Conservation (phyloP, 2,329 filamentous ascomycete genomes). For the Zymoseptoria crescenta region DNA sequence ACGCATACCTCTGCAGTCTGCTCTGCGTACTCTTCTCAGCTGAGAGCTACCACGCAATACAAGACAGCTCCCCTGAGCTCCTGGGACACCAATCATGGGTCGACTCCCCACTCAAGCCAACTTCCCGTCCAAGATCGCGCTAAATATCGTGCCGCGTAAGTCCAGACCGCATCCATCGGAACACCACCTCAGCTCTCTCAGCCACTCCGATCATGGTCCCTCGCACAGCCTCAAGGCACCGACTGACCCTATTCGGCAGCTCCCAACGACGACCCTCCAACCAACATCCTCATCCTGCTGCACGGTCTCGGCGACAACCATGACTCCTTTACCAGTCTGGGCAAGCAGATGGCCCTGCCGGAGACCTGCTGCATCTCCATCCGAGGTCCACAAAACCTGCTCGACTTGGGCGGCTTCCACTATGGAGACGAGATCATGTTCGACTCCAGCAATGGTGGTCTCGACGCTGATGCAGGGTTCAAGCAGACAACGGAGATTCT, state of each 20-base stretch:
- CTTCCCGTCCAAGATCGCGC: conserved; percentile 34
- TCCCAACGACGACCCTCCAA: conserved; percentile 49
- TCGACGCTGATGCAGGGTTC: conserved; percentile 51
- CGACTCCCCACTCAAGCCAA: conserved; percentile 37
- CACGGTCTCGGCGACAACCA: conserved; percentile 78
- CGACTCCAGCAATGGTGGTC: conserved; percentile 43
- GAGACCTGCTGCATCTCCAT: conserved; percentile 70
- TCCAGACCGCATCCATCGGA: conserved; percentile 6
- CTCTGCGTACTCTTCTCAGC: conserved; percentile 1
- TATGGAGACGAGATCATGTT: conserved; percentile 55
- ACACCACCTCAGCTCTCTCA: not conserved
- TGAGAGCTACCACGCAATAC: conserved; percentile 5
- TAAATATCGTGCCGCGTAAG: conserved; percentile 42
- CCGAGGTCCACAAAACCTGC: conserved; percentile 60
- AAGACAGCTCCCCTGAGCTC: not conserved
- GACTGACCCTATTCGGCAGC: conserved; percentile 25
- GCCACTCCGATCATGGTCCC: not conserved
- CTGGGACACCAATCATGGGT: conserved; percentile 19
- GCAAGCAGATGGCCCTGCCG: conserved; percentile 60
- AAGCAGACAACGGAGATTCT: conserved; percentile 36
- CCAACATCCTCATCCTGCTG: conserved; percentile 70
- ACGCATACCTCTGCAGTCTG: conserved; percentile 1
- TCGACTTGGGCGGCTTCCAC: conserved; percentile 58
- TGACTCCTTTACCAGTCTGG: conserved; percentile 60
- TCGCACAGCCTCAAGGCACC: conserved; percentile 1